Base-by-base conservation (phyloP, 2,329 filamentous ascomycete genomes). In the Hymenoscyphus albidus region DNA sequence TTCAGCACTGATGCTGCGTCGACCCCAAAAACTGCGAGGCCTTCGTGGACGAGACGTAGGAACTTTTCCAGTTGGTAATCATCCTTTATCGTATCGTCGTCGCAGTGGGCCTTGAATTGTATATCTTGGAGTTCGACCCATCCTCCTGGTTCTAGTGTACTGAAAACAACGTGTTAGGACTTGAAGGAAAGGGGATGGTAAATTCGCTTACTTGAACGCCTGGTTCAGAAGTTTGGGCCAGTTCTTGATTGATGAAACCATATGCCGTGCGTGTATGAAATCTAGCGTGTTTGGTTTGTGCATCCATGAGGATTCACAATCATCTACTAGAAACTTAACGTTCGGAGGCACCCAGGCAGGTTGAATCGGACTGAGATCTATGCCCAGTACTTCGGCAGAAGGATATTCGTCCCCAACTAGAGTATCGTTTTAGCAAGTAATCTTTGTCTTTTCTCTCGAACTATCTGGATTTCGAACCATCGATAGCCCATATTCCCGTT, bases 311-410 rank as follows among this genome's bases (percentile, higher is more conserved):
- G 82, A 78, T 70, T 86, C 83, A 42, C 58, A 58, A 64, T 64
- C 62, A 22, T 64, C 62, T 3, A 64, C 62, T 58, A 64, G 57
- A 38, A 64, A 64, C 48, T 51, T 64, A n/a, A 83, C 83, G 69
- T 89, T 89, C 42, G 79, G 77, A 0, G 85, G 85, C 7, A 87
- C 80, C 75, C 80, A 81, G 16, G 77, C 77, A 5, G 83, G 83
- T 71, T 86, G 83, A 56, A 85, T 84, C 1, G 83, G 83, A 2
- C 81, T 83, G 2, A 86, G 78, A 68, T 86, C 84, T 16, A 82
- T 79, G 9, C 83, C 84, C 18, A 77, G 79, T 76, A 82, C 75
- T 74, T 76, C 81, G 75, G 59, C 78, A 71, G 68, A 77, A 3
- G 77, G 74, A 62, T 74, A 77, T 63, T 78, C 74, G 64, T 82